Evolutionary conservation across 257 asterid species (phyloP).

Genomic region (Ajuga chamaepitys): DNA sequence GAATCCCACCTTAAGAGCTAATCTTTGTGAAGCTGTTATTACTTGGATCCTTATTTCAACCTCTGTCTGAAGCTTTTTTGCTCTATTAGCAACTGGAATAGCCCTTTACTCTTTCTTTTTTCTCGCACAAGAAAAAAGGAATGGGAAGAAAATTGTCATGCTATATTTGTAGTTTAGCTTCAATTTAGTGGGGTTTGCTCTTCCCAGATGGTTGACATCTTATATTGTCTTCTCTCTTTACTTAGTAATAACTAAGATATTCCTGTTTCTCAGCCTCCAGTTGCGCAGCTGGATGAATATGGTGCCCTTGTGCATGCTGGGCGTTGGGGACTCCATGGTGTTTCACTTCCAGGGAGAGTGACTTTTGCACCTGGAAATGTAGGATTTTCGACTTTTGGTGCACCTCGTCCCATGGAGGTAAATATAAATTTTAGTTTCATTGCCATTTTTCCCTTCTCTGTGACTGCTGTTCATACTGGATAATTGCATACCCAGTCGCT

Average conservation of each 20-base stretch:
- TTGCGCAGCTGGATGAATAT: constrained; percentile 75
- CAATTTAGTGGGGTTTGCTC: background rate
- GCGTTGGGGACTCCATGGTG: constrained; percentile 92
- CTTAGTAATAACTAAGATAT: background rate
- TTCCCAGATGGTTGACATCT: background rate
- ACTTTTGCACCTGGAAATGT: constrained; percentile 98
- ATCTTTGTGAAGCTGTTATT: background rate
- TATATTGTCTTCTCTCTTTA: background rate
- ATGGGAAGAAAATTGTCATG: no score
- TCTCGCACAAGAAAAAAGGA: no score
- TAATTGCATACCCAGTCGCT: no score
- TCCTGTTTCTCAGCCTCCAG: constrained; percentile 52
- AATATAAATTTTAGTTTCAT: constrained; percentile 2
- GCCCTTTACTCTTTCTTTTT: no score
- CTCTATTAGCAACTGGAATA: background rate
- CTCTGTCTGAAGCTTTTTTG: background rate
- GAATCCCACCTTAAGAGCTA: background rate
- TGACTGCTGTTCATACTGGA: background rate
- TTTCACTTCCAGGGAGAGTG: constrained; percentile 96
- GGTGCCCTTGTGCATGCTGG: constrained; percentile 84
- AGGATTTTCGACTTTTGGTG: constrained; percentile 88
- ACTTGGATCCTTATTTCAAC: background rate
- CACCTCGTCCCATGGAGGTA: constrained; percentile 96
- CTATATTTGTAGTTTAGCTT: background rate
- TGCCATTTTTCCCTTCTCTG: background rate